Evolutionary conservation across 2,329 filamentous ascomycete genomes (phyloP), one percentile per base, ranked within the genome.

Genomic region (Diaporthe humulicola): DNA sequence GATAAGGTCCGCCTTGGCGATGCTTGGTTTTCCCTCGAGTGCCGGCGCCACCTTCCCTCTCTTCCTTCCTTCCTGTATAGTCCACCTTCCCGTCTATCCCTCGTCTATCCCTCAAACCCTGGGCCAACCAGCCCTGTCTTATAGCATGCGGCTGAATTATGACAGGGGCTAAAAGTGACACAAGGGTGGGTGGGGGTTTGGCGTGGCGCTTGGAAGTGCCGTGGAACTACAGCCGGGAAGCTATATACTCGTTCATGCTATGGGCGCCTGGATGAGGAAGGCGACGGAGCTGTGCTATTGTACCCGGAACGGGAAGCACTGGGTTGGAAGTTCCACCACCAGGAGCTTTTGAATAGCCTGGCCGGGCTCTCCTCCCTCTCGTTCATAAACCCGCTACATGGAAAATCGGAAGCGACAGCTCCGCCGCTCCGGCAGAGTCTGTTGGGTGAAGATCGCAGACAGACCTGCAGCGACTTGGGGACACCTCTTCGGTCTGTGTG

Each of bases 1-100:
- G 64, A 69, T 69, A 69, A 69, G 64, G 64, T 54, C 64, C 64
- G 64, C 33, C 64, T 69, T 69, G 64, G 64, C 64, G 64, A 69
- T 69, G 64, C 64, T 69, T 69, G 64, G 33, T 69, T 40, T 30
- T 22, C 64, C 36, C 45, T 22, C 64, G 28, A 67, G 30, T 52
- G 64, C 64, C 64, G 38, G 36, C 15, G 38, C 40, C 58, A 64
- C 58, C 58, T 64, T 36, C 64, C 64, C 15, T 38, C 45, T 52
- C 28, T 19, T 6, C 25, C 33, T 25, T 67, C 64, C 45, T 38
- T 52, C 64, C 9, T 25, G 42, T 22, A 12, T 36, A n/a, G 60
- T 36, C 19, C 30, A 36, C 19, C 61, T 66, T 30, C 61, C 61
- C 48, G 42, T 48, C 17, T 33, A 10, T 48, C 19, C 22, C 48